Evolutionary conservation across 2,329 filamentous ascomycete species (phyloP), one percentile per base, ranked within the genome.

Genomic region (Aspergillus sp.): DNA sequence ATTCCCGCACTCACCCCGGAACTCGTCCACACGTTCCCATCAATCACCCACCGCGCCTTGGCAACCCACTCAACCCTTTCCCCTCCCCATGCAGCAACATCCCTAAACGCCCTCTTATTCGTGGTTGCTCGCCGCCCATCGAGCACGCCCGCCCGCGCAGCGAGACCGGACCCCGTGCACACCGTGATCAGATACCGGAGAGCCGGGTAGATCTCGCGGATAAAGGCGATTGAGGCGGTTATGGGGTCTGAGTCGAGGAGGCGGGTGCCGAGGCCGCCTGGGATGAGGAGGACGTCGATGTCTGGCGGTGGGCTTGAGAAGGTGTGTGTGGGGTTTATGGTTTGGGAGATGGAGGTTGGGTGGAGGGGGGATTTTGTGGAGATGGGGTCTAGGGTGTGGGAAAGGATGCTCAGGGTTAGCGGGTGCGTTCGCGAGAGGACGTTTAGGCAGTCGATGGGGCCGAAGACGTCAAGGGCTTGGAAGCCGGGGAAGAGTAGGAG

Each of bases 1-100:
- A 88, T 88, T 0, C 87, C 87, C 2, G 87, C 86, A 56, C 82
- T 82, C 6, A 89, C 82, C 0, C 89, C 88, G 0, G 86, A 87
- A 2, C 85, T 85, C 3, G 85, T 86, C 87, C 88, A 91, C 7
- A 90, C 77, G 61, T 89, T 88, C 4, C 85, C 87, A 73, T 91
- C 88, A 0, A 81, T 77, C 0, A 89, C 84, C 85, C 87, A 91
- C 45, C 89, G 80, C 22, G 89, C 89, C 28, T 81, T 0, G 80
- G 74, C 30, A 88, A 80, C 89, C 89, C 34, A 91, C 0, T 84
- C 72, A 0, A 88, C 85, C 0, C 80, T 75, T 0, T 82, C 79
- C 0, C 84, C 81, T 57, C 81, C 34, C 34, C 34, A 74, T 1
- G 76, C 71, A 2, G 76, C 83, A 9, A 85, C 82, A 64, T 74